These are phyloP conservation scores for Cladosporium phlei DNA, from an alignment of 2,329 filamentous ascomycete species.

Conservation along the genomic window DNA sequence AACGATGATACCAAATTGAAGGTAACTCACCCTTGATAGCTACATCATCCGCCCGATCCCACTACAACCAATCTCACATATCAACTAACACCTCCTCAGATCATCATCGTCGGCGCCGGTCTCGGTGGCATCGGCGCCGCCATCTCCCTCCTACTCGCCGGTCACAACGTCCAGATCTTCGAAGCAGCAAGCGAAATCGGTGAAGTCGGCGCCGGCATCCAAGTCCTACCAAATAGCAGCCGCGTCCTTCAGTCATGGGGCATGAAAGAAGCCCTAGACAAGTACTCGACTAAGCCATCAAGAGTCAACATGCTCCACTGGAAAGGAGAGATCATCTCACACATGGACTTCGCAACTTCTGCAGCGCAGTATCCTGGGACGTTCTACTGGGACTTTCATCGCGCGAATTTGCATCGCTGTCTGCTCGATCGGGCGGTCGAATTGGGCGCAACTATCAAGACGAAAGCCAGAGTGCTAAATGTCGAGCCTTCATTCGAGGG, in stretches of 20 bases:
- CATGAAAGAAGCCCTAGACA: constrained; percentile 38
- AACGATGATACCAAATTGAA: constrained; percentile 2
- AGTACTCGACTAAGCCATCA: constrained; percentile 39
- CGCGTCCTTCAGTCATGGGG: constrained; percentile 49
- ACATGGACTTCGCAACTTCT: constrained; percentile 43
- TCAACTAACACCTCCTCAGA: constrained; percentile 23
- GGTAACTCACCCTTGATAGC: neutral
- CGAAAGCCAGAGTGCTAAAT: constrained; percentile 41
- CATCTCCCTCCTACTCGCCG: constrained; percentile 44
- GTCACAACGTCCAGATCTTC: constrained; percentile 46
- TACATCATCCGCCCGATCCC: too few species aligned
- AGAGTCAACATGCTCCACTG: constrained; percentile 49
- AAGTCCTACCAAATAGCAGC: constrained; percentile 46
- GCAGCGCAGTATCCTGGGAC: constrained; percentile 30
- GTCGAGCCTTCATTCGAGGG: constrained; percentile 25
- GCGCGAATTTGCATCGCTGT: constrained; percentile 48
- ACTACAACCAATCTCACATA: too few species aligned
- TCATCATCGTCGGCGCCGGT: constrained; percentile 54
- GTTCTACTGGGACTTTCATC: constrained; percentile 53
- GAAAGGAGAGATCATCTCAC: constrained; percentile 48
- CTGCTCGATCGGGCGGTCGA: constrained; percentile 45
- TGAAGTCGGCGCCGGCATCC: constrained; percentile 50
- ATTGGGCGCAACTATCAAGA: constrained; percentile 45
- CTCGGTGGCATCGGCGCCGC: constrained; percentile 51
- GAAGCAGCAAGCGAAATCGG: constrained; percentile 45